Conservation (phyloP, 495 filamentous ascomycete genomes). For the Immersiella caudata region DNA sequence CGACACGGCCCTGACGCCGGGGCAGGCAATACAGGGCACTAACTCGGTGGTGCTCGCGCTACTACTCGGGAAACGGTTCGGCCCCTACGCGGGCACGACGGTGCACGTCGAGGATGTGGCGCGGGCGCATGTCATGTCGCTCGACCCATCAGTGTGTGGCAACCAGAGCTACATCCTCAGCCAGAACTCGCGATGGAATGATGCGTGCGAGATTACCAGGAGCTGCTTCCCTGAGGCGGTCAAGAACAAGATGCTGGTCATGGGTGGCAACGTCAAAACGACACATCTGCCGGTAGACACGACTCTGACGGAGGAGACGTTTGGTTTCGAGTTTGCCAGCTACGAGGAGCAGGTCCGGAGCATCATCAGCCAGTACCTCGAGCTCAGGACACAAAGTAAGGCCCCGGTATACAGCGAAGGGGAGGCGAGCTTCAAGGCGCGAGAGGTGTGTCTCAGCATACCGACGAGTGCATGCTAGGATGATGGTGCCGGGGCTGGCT, state of each 20-base stretch:
- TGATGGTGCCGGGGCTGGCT: not conserved
- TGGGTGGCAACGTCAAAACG: slow-evolving; percentile 41
- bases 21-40: slow-evolving; percentile 41
- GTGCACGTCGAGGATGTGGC: slow-evolving; percentile 53
- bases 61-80: slow-evolving; percentile 38
- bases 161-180: slow-evolving; percentile 45
- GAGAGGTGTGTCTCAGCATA: slow-evolving; percentile 18
- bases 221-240: slow-evolving; percentile 47
- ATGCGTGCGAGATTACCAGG: slow-evolving; percentile 43
- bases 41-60: slow-evolving; percentile 41
- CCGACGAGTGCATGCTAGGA: not conserved
- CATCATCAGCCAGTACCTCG: slow-evolving; percentile 43
- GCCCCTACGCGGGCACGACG: slow-evolving; percentile 37
- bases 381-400: slow-evolving; percentile 24
- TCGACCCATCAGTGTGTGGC: slow-evolving; percentile 43
- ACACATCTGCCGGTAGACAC: slow-evolving; percentile 46
- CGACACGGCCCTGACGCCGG: slow-evolving; percentile 40
- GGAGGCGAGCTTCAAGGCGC: slow-evolving; percentile 7
- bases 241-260: slow-evolving; percentile 39
- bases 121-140: slow-evolving; percentile 43
- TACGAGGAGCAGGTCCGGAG: slow-evolving; percentile 55
- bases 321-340: slow-evolving; percentile 51
- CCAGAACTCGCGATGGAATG: slow-evolving; percentile 47
- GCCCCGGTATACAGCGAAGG: slow-evolving; percentile 10
- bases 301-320: slow-evolving; percentile 45